Evolutionary conservation across 1,284 basidiomycete genomes (phyloP), one percentile per base, ranked within the genome.

Genomic region (Cryptococcus sp.): DNA sequence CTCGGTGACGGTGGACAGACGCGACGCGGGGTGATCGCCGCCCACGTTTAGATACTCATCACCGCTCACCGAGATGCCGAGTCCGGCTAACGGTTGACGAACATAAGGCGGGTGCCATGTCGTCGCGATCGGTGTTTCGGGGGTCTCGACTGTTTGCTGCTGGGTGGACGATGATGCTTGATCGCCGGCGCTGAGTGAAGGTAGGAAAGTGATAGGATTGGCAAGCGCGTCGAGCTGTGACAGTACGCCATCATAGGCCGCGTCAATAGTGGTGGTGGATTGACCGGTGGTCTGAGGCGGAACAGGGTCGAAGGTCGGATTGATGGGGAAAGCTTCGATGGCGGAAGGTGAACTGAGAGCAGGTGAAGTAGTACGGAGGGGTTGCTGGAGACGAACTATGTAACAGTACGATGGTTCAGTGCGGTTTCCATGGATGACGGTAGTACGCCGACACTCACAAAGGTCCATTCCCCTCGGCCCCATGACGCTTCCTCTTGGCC

Each of bases 211-310:
- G 49, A 19, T 47, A 17, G 70, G 40, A 22, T 41, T 25, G 44
- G 57, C 73, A 16, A 75, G 67, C 13, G 65, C 67, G 55, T 77
- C 70, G 35, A 77, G 70, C 19, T 68, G 64, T 15, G 69, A 67
- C 27, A 74, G 62, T 49, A 77, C 66, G 39, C 70, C 71, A 59
- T 75, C 68, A 56, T 74, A 77, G n/a, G 71, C 71, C 35, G 61
- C 61, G 53, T 73, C 68, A 38, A 70, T 64, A 16, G 67, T 66
- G 5, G 54, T 22, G 6, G 61, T 58, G 2, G 69, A 69, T 51
- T 70, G 68, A 17, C 71, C 69, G 15, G 71, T 73, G 19, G 49
- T 38, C 42, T 70, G 68, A 42, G 66, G 59, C 3, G 27, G 44
- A 15, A 67, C 56, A 13, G 56, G 52, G 25, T 42, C 8, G 23